Conservation (phyloP, 1,284 basidiomycete species). For the Neotropicomus parvogracilis region DNA sequence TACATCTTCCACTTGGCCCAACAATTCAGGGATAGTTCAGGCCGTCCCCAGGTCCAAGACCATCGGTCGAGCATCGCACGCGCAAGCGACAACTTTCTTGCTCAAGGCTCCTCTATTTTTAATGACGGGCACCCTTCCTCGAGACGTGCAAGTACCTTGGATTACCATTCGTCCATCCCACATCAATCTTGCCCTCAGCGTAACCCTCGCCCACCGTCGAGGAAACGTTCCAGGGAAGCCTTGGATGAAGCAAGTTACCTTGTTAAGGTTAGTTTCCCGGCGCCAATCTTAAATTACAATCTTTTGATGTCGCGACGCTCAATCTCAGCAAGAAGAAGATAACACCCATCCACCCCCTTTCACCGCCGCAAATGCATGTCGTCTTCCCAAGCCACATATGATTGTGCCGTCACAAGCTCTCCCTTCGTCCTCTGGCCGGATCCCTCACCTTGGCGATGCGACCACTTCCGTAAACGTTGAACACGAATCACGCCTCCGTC, state of each 20-base stretch:
- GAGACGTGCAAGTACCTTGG: constrained; percentile 20
- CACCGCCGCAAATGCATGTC: constrained; percentile 19
- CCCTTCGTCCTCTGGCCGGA: constrained; percentile 16
- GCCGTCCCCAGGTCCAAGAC: constrained; percentile 30
- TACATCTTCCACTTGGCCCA: constrained; percentile 27
- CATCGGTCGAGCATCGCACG: constrained; percentile 35
- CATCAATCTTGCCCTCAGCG: constrained; percentile 18
- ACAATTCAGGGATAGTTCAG: constrained; percentile 18
- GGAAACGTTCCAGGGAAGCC: constrained; percentile 35
- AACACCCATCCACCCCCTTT: constrained; percentile 20
- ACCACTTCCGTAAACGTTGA: constrained; percentile 12
- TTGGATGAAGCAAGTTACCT: constrained; percentile 30
- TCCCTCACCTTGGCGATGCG: constrained; percentile 15
- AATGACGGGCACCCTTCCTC: constrained; percentile 24
- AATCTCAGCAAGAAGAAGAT: constrained; percentile 30
- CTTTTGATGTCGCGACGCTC: constrained; percentile 24
- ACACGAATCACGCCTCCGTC: constrained; percentile 23
- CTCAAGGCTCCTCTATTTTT: constrained; percentile 35
- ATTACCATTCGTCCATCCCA: constrained; percentile 18
- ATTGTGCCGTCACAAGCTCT: constrained; percentile 25
- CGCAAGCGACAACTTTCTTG: constrained; percentile 34
- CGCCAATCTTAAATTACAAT: constrained; percentile 32
- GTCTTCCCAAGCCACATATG: constrained; percentile 25
- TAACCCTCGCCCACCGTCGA: constrained; percentile 28
- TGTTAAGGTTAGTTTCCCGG: constrained; percentile 33